phyloP scores from a whole-genome alignment of 176 grass and related monocot species.

The Raddia distichophylla region DNA sequence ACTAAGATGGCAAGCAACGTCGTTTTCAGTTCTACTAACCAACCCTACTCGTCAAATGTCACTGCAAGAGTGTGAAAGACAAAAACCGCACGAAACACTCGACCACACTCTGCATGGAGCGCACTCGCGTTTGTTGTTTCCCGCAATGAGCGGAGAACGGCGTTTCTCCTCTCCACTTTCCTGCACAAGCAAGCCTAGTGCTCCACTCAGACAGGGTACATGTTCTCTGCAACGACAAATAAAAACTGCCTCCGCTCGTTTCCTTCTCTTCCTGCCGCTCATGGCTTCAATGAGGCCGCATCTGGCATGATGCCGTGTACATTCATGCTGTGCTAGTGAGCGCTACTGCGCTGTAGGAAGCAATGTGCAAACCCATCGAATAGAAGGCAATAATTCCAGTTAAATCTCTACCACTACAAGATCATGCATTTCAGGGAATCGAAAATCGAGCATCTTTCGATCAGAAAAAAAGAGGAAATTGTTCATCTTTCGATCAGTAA shows the following conservation, averaged over 20 bases:
- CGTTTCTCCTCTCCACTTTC: neutral
- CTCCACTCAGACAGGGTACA: conserved; percentile 47
- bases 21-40: neutral
- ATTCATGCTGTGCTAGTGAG: neutral
- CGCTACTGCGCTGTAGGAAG: neutral
- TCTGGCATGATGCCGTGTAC: conserved; percentile 29
- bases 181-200: conserved; percentile 10
- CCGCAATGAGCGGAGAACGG: conserved; percentile 50
- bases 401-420: neutral
- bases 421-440: neutral
- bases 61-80: neutral
- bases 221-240: conserved; percentile 36
- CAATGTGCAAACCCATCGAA: neutral
- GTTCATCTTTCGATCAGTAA: neutral
- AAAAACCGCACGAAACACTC: neutral
- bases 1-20: conserved; percentile 21
- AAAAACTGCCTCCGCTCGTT: neutral
- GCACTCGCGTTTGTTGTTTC: conserved; percentile 34
- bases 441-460: neutral
- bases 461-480: neutral
- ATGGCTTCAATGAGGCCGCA: neutral
- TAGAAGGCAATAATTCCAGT: conserved; percentile 8
- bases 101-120: neutral
- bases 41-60: neutral
- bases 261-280: neutral